A percentile compares a stretch with the other conserved stretches of the same genome.
Evolutionary conservation across 257 asterid genomes (phyloP).

Genomic region (Agastache rugosa): DNA sequence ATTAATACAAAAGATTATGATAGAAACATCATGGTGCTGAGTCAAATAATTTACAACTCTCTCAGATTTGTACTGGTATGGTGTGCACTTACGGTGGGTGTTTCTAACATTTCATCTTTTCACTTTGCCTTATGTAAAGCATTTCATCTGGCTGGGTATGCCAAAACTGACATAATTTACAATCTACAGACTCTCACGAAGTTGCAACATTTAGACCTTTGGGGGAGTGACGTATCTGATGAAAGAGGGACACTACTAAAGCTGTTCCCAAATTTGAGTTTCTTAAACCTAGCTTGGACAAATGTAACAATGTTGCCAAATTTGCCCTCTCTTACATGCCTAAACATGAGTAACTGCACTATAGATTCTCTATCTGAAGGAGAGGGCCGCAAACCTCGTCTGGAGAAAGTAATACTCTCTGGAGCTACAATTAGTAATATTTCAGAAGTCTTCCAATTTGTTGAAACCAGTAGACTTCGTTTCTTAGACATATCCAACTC

Average conservation of each 20-base stretch:
- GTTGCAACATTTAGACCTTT: conserved; percentile 76
- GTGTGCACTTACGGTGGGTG: conserved; percentile 17
- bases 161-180: conserved; percentile 24
- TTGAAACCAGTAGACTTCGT: conserved; percentile 54
- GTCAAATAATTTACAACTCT: not conserved
- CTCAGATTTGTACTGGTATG: not conserved
- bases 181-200: conserved; percentile 63
- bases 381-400: conserved; percentile 53
- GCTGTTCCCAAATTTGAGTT: conserved; percentile 64
- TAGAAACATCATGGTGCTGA: conserved; percentile 1
- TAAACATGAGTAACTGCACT: conserved; percentile 90
- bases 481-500: conserved; percentile 73
- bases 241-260: conserved; percentile 60
- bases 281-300: conserved; percentile 87
- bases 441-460: conserved; percentile 53
- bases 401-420: conserved; percentile 64
- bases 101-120: conserved; percentile 1
- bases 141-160: conserved; percentile 19
- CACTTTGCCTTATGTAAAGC: conserved; percentile 4
- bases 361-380: conserved; percentile 62
- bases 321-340: conserved; percentile 61
- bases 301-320: conserved; percentile 65
- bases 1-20: conserved; percentile 5
- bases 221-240: conserved; percentile 85
- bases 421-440: conserved; percentile 60